Base-by-base conservation (phyloP, 2,329 filamentous ascomycete species). In the Botrytis deweyae region DNA sequence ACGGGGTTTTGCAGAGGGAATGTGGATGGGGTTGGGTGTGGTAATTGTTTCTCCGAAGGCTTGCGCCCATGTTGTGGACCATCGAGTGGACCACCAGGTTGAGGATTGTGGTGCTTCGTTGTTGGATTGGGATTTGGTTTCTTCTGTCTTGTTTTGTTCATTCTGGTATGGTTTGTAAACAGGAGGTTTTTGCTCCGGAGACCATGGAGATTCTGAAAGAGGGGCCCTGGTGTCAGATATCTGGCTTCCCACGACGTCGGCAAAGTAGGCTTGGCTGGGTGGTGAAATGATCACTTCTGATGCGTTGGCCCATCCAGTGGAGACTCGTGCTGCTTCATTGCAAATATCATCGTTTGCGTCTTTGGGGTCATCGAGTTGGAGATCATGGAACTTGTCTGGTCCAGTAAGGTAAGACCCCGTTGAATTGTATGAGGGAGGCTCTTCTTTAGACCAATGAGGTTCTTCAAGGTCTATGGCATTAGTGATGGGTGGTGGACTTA, bases 111-210 rank as follows among this genome's bases (percentile, higher is more conserved):
- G 1, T 64, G 25, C 22, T 42, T 29, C 8, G 0, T 12, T 7
- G 25, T 7, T 3, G 16, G 4, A 12, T 20, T 44, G 25, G 1
- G 25, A 3, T 0, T 12, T 29, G 25, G 9, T 8, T 40, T n/a
- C 25, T 42, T 42, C 25, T 9, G 20, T 10, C 3, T 1, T 64
- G 1, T 16, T 44, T 18, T 29, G 16, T 42, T 9, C 25, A 4
- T 10, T 9, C 5, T 9, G 25, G 25, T n/a, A 10, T 25, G 38
- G 61, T 8, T 9, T 20, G 9, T 42, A 29, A 40, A n/a, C 1
- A 22, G 25, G 38, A 10, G 7, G 14, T 29, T 16, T 18, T 29
- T 64, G 61, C 9, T 44, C 61, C 1, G 22, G n/a, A 3, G 61
- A 9, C 25, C 3, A 4, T n/a, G 20, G 22, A 2, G 38, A n/a